phyloP scores from a whole-genome alignment of 2,329 filamentous ascomycete species.

The Tricladium varicosporioides region DNA sequence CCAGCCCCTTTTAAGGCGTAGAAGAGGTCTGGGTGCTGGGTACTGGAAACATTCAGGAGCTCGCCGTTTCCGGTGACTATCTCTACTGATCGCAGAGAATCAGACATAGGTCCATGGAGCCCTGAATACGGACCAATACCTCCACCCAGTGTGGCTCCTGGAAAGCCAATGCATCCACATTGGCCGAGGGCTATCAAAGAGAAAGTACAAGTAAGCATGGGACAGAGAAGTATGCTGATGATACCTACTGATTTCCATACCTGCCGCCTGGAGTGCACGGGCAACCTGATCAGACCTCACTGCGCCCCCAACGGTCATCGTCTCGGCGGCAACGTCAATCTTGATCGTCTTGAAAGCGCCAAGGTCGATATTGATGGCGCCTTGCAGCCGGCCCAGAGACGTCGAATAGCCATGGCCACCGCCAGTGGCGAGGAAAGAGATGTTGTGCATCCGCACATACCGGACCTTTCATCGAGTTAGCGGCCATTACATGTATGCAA shows the following conservation, averaged over 20 bases:
- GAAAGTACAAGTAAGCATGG: neutral
- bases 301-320: slow-evolving; percentile 11
- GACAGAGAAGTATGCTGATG: neutral
- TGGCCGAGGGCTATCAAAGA: neutral
- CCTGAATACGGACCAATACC: slow-evolving; percentile 5
- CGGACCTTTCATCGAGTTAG: too few species aligned
- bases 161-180: slow-evolving; percentile 3
- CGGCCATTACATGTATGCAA: too few species aligned
- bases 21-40: slow-evolving; percentile 14
- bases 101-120: slow-evolving; percentile 6
- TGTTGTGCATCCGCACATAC: too few species aligned
- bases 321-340: slow-evolving; percentile 24
- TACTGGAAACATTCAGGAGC: neutral
- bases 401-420: slow-evolving; percentile 35
- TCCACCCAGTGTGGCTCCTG: slow-evolving; percentile 11
- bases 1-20: slow-evolving; percentile 18
- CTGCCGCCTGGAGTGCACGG: neutral
- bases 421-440: slow-evolving; percentile 37
- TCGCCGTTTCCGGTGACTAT: slow-evolving; percentile 7
- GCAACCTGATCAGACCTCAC: neutral
- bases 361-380: slow-evolving; percentile 35
- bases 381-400: slow-evolving; percentile 25
- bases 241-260: neutral
- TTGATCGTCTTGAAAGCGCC: slow-evolving; percentile 29
- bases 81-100: slow-evolving; percentile 2